Evolutionary conservation across 176 grass and related monocot genomes (phyloP).

Genomic region (Ensete ventricosum): DNA sequence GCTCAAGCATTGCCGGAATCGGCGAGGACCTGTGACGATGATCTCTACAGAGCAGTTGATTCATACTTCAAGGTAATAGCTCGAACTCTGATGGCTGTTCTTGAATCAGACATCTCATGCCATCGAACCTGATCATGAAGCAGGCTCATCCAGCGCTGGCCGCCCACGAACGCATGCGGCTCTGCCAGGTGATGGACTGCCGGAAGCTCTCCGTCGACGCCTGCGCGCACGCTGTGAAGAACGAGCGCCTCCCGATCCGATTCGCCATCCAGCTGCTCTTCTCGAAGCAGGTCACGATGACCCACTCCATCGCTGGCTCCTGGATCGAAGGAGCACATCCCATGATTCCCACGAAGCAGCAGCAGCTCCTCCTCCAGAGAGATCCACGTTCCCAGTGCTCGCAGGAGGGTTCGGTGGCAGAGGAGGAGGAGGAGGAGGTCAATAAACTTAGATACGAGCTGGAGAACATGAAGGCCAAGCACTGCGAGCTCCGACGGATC

Average conservation of each 20-base stretch:
- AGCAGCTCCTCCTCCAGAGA: constrained; percentile 47
- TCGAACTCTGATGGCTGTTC: no score
- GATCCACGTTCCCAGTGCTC: constrained; percentile 73
- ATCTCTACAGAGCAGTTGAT: constrained; percentile 84
- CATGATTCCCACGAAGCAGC: constrained; percentile 25
- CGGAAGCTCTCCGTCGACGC: constrained; percentile 96
- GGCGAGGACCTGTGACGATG: constrained; percentile 73
- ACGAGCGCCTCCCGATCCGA: constrained; percentile 89
- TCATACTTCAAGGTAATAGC: constrained; percentile 78
- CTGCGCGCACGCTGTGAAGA: constrained; percentile 95
- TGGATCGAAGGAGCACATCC: constrained; percentile 23
- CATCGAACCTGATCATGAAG: background rate
- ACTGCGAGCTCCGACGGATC: constrained; percentile 78
- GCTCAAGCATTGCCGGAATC: constrained; percentile 86
- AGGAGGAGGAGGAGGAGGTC: constrained; percentile 99
- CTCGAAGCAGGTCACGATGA: constrained; percentile 95
- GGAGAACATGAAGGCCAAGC: constrained; percentile 95
- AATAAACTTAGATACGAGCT: constrained; percentile 96
- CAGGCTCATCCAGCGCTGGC: constrained; percentile 82
- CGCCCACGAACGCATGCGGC: constrained; percentile 78
- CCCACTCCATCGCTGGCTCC: constrained; percentile 57
- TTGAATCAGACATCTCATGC: no score
- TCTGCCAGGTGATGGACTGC: constrained; percentile 97
- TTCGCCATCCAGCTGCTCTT: constrained; percentile 94
- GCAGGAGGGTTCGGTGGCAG: constrained; percentile 84